Conservation (phyloP, 1,139 yeast species). For the Yamadazyma spencermartinsiae region DNA sequence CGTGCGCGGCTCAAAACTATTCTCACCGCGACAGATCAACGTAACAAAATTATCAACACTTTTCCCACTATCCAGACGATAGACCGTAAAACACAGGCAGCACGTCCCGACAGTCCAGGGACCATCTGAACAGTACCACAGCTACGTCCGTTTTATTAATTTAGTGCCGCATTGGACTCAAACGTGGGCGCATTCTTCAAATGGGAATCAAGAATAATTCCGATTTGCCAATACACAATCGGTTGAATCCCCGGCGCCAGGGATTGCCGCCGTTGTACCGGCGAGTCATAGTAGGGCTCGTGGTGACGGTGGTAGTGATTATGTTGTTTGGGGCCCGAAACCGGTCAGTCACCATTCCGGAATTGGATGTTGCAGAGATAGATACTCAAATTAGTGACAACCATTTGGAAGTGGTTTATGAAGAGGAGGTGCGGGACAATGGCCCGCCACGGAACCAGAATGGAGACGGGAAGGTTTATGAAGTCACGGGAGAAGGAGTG, state of each 20-base stretch:
- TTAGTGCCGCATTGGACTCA: too few relatives aligned
- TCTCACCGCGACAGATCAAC: too few relatives aligned
- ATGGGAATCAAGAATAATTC: slow-evolving; percentile 28
- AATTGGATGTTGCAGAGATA: slow-evolving; percentile 11
- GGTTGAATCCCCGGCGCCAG: slow-evolving; percentile 14
- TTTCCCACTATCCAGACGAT: too few relatives aligned
- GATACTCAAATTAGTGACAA: slow-evolving; percentile 16
- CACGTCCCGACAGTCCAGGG: too few relatives aligned
- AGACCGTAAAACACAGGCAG: too few relatives aligned
- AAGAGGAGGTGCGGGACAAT: slow-evolving; percentile 5
- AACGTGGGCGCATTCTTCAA: too few relatives aligned
- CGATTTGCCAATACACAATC: slow-evolving; percentile 46
- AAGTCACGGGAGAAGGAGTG: slow-evolving; percentile 26
- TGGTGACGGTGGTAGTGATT: slow-evolving; percentile 17
- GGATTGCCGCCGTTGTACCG: slow-evolving; percentile 7
- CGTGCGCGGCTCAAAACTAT: too few relatives aligned
- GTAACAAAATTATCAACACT: too few relatives aligned
- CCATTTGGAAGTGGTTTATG: slow-evolving; percentile 16
- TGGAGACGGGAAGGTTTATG: slow-evolving; percentile 26
- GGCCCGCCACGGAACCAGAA: not conserved
- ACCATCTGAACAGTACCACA: too few relatives aligned
- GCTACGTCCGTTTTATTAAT: too few relatives aligned
- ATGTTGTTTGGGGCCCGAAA: slow-evolving; percentile 7
- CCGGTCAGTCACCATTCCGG: slow-evolving; percentile 7
- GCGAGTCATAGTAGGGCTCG: slow-evolving; percentile 10